Percentiles rank a stretch among this genome's conserved stretches.
Conservation (phyloP, 1,284 basidiomycete genomes). For the Irpex rosettiformis region DNA sequence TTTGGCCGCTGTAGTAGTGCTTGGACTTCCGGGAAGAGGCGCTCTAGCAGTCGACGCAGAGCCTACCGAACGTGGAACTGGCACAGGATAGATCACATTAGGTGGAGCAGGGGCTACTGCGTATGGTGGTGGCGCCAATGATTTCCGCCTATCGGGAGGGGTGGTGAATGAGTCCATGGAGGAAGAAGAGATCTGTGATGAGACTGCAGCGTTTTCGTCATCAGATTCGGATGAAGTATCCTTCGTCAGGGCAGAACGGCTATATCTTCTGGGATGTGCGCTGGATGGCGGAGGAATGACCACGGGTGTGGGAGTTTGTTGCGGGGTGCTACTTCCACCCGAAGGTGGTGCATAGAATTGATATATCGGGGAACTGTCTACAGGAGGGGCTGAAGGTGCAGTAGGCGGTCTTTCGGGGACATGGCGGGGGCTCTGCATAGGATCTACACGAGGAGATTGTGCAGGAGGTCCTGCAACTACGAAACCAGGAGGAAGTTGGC, state of each 20-base stretch:
- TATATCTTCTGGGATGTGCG: conserved; percentile 8
- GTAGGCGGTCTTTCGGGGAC: conserved; percentile 6
- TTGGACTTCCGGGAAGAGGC: conserved; percentile 19
- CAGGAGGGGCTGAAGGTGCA: conserved; percentile 6
- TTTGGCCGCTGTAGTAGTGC: conserved; percentile 8
- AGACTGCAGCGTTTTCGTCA: background rate
- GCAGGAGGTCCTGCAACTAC: conserved; percentile 25
- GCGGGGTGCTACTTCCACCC: conserved; percentile 5
- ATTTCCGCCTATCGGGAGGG: conserved; percentile 11
- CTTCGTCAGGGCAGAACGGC: conserved; percentile 10
- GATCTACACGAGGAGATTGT: conserved; percentile 1
- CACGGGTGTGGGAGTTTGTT: conserved; percentile 10
- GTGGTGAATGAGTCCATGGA: conserved; percentile 18
- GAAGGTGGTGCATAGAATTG: conserved; percentile 14
- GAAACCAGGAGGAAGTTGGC: conserved; percentile 30
- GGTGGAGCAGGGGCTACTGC: conserved; percentile 16
- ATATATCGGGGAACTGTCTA: conserved; percentile 4
- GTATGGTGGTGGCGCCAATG: conserved; percentile 9
- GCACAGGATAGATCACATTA: conserved; percentile 15
- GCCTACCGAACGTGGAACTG: background rate
- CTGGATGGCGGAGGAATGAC: conserved; percentile 14
- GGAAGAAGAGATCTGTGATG: conserved; percentile 7
- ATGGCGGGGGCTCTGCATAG: background rate
- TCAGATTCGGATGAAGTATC: conserved; percentile 10
- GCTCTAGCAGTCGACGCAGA: conserved; percentile 13